Evolutionary conservation across 2,329 filamentous ascomycete species (phyloP).

Genomic region (Aspergillus fructus): DNA sequence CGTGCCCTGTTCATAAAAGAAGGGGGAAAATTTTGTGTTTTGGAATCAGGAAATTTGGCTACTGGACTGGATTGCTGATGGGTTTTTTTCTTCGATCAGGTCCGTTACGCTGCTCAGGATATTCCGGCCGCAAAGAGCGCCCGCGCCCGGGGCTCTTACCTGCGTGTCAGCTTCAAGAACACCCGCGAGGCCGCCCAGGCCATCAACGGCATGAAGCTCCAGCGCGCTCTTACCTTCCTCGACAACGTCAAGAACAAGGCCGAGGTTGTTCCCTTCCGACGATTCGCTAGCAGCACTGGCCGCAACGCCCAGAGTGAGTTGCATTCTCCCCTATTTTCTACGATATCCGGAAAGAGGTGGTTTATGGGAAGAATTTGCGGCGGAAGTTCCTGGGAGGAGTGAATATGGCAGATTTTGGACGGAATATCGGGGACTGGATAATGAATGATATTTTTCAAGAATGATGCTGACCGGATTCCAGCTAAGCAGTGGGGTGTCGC

Average conservation of each 20-base stretch:
- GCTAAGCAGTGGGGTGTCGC: slow-evolving; percentile 99
- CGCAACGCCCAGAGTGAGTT: slow-evolving; percentile 95
- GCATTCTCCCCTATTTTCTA: slow-evolving; percentile 14
- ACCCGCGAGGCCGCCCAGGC: slow-evolving; percentile 99
- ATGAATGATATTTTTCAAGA: slow-evolving; percentile 1
- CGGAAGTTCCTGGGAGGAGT: slow-evolving; percentile 2
- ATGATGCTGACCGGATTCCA: slow-evolving; percentile 40
- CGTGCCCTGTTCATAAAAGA: background rate
- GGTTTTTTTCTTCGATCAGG: slow-evolving; percentile 53
- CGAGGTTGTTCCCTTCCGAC: slow-evolving; percentile 97
- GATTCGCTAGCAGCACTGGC: slow-evolving; percentile 94
- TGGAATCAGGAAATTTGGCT: slow-evolving; percentile 5
- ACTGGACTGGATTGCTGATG: slow-evolving; percentile 26
- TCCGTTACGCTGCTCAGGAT: slow-evolving; percentile 93
- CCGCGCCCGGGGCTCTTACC: slow-evolving; percentile 96
- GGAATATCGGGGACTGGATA: background rate
- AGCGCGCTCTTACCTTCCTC: slow-evolving; percentile 93
- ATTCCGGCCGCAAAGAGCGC: slow-evolving; percentile 90
- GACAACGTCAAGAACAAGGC: slow-evolving; percentile 97
- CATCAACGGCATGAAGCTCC: slow-evolving; percentile 98
- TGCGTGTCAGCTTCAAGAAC: slow-evolving; percentile 99
- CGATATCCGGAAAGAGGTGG: background rate
- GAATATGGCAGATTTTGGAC: background rate
- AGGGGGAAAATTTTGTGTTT: background rate
- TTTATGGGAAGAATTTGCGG: background rate